These are phyloP conservation scores for Diversispora epigaea DNA, from an alignment of 192 early-diverging fungal genomes.

Conservation along the genomic window DNA sequence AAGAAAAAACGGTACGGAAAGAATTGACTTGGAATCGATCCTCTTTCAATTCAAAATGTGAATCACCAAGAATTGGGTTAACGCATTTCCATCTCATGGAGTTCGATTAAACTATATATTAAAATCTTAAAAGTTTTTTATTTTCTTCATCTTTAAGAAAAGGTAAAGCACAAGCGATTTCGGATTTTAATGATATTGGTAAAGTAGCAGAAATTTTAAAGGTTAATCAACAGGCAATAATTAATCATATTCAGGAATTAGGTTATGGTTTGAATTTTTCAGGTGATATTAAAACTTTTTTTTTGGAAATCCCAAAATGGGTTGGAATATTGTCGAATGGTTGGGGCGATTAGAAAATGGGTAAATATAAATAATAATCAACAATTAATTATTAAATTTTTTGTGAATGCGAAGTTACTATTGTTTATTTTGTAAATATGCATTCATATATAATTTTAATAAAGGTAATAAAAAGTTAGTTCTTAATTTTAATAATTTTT, in stretches of 20 bases:
- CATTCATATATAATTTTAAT: too few species aligned
- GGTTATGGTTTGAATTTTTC: background rate
- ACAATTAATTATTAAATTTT: background rate
- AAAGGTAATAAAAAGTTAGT: too few species aligned
- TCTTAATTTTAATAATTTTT: too few species aligned
- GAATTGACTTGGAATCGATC: too few species aligned
- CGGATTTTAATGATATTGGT: constrained; percentile 3
- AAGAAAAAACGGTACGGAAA: background rate
- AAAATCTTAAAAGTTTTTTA: constrained; percentile 17
- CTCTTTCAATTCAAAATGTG: too few species aligned
- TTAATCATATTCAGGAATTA: background rate
- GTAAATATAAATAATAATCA: background rate
- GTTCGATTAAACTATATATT: too few species aligned
- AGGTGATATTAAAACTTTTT: constrained; percentile 17
- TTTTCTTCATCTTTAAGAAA: constrained; percentile 21
- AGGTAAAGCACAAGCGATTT: constrained; percentile 11
- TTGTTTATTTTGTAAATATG: too few species aligned
- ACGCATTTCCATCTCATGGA: too few species aligned
- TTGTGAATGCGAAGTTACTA: background rate
- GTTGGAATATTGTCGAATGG: constrained; percentile 21
- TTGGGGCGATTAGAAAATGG: constrained; percentile 18
- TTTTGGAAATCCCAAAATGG: constrained; percentile 15
- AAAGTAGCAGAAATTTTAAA: constrained; percentile 17
- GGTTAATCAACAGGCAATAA: background rate
- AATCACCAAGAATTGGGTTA: too few species aligned